Evolutionary conservation across 495 filamentous ascomycete species (phyloP).

Genomic region (Acidomyces sp.): DNA sequence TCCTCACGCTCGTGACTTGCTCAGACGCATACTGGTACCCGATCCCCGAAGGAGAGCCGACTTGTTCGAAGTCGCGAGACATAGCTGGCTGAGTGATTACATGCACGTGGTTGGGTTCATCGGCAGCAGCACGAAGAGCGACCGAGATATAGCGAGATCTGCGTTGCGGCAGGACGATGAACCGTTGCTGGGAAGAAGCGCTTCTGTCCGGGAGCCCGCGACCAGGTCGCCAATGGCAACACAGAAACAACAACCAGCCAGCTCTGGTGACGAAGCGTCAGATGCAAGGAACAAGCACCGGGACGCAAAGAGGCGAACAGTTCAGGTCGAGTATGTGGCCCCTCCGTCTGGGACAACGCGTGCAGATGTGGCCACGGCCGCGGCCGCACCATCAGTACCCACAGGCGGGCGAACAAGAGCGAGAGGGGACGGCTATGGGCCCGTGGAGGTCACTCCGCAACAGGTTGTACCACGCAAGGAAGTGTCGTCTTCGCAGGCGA

Average conservation of each 20-base stretch:
- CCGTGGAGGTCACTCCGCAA: constrained; percentile 29
- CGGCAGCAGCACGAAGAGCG: constrained; percentile 83
- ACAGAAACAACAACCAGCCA: constrained; percentile 46
- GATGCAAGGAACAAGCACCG: constrained; percentile 39
- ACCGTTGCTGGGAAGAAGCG: constrained; percentile 63
- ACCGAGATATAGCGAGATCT: constrained; percentile 70
- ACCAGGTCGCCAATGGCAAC: constrained; percentile 42
- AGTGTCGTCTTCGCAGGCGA: constrained; percentile 22
- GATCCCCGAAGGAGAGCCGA: constrained; percentile 91
- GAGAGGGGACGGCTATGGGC: constrained; percentile 37
- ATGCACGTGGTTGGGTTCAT: constrained; percentile 90
- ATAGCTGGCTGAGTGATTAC: constrained; percentile 97
- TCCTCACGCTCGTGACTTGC: constrained; percentile 84
- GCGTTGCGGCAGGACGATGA: constrained; percentile 59
- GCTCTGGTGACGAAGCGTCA: constrained; percentile 44
- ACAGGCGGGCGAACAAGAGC: constrained; percentile 35
- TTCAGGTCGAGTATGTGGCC: constrained; percentile 96
- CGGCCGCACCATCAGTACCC: constrained; percentile 25
- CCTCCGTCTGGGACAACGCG: constrained; percentile 68
- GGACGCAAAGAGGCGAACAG: constrained; percentile 83
- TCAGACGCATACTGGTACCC: constrained; percentile 89
- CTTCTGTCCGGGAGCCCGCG: constrained; percentile 78
- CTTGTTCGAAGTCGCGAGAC: constrained; percentile 90
- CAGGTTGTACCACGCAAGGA: constrained; percentile 12
- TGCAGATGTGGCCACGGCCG: constrained; percentile 37